A percentile compares a stretch with the other conserved stretches of the same genome.
phyloP scores from a whole-genome alignment of 805 yeast genomes.

The Isabelozyma pseudorhagii region DNA sequence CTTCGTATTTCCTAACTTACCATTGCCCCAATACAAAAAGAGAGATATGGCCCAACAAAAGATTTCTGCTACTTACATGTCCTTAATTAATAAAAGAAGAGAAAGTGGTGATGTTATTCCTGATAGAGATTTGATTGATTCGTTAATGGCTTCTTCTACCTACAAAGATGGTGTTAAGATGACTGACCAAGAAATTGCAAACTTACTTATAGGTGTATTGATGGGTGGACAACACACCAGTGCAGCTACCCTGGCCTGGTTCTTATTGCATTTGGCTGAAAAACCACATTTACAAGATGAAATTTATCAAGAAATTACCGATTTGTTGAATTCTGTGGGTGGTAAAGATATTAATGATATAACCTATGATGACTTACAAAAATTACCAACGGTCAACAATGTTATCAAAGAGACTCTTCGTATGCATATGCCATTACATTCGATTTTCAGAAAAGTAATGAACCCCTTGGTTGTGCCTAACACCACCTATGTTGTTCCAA shows the following conservation, averaged over 20 bases:
- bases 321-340: constrained; percentile 54
- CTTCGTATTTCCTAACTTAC: constrained; percentile 92
- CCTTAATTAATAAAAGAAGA: constrained; percentile 73
- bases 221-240: constrained; percentile 99
- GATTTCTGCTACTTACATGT: constrained; percentile 78
- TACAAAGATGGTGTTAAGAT: constrained; percentile 92
- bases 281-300: constrained; percentile 82
- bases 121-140: constrained; percentile 85
- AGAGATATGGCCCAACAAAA: constrained; percentile 87
- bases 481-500: constrained; percentile 77
- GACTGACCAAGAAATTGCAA: constrained; percentile 95
- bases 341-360: constrained; percentile 47
- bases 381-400: constrained; percentile 78
- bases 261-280: constrained; percentile 84
- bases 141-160: constrained; percentile 74
- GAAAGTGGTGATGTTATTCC: constrained; percentile 65
- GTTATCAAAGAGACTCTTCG: constrained; percentile 91
- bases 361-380: constrained; percentile 77
- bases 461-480: constrained; percentile 77
- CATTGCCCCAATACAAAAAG: constrained; percentile 76
- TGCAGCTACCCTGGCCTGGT: constrained; percentile 95
- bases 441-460: constrained; percentile 88
- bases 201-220: constrained; percentile 87
- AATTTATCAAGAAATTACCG: constrained; percentile 68
- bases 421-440: constrained; percentile 94